Base-by-base conservation (phyloP, 2,329 filamentous ascomycete species). In the Fragosphaeria purpurea region DNA sequence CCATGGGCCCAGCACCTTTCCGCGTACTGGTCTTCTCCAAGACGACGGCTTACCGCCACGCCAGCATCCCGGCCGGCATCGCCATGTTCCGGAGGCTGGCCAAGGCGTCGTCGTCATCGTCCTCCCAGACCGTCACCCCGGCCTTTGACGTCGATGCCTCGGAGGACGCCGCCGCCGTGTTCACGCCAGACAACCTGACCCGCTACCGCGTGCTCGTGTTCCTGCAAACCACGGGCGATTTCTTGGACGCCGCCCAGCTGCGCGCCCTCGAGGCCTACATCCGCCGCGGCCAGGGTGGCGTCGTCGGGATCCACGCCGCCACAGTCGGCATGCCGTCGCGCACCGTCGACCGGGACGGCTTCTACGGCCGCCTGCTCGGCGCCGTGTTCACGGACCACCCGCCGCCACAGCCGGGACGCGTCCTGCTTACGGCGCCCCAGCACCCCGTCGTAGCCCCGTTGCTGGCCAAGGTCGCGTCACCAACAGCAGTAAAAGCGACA, bases 281-380 rank as follows among this genome's bases (percentile, higher is more conserved):
- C 32, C 57, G 55, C 11, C 44, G 50, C 13, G 67, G 69, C 10
- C 8, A 10, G 2, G 65, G 66, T 22, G 67, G 68, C 2, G 58
- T 70, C 40, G 67, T 72, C 0, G 69, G 61, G 30, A 60, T 72
- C n/a, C 69, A 72, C 53, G 65, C 64, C 35, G 67, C 69, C 1
- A 59, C 64, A 3, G 59, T 60, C 2, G 67, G 60, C 8, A 61
- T 71, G 57, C 55, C 55, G 11, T 60, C 58, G 0, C 11, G 22
- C 4, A 46, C 13, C 3, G 44, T 50, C 40, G 55, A 56, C 41
- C 46, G 41, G 32, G 58, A 62, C 7, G 58, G 60, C 3, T 70
- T 65, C 64, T 71, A 70, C 52, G 64, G 62, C 12, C 56, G 57
- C 5, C 59, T 71, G 12, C 59, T 71, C 34, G 69, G 69, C 34